Evolutionary conservation across 345 rosid genomes (phyloP), one percentile per base, ranked within the genome.

Genomic region (Gossypium sturtianum): DNA sequence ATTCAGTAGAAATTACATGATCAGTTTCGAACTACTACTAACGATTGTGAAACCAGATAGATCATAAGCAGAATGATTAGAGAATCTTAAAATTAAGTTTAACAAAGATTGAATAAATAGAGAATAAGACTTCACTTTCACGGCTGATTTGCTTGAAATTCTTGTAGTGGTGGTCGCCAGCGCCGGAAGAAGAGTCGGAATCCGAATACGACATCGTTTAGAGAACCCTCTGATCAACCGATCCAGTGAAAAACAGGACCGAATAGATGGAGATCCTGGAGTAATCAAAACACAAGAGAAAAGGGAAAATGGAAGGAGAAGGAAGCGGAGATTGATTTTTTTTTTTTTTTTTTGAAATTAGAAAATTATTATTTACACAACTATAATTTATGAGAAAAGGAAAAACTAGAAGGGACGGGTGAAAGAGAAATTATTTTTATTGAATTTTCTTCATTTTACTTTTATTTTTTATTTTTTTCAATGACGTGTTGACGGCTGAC

Each of bases 61-160:
- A 75, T 64, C 72, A 71, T 58, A n/a, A 25, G 3, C 9, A 27
- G 19, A 47, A 56, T 27, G 12, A 57, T 27, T 4, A 29, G 38
- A 61, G 44, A 49, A 62, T 10, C 29, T 47, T 12, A 62, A 45
- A 22, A 41, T 44, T 6, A 15, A 41, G 64, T 16, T 22, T 6
- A 56, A 22, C n/a, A 12, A 12, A 16, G 13, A 72, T 27, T 47
- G 25, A 58, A 29, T 2, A 23, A 2, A 45, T 22, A 74, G 20
- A 60, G 67, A 64, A 20, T 54, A 23, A 53, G 59, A 47, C 90
- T 88, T 88, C 74, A 95, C 99, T 87, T 82, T 95, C 99, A 56
- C 99, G 99, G 77, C 87, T 90, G 80, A 89, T 84, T 84, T 95
- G 99, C 51, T 82, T 82, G 74, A 95, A 87, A 79, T 79, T 89